phyloP scores from a whole-genome alignment of 805 yeast genomes.

The Zygoascus ofunaensis region DNA sequence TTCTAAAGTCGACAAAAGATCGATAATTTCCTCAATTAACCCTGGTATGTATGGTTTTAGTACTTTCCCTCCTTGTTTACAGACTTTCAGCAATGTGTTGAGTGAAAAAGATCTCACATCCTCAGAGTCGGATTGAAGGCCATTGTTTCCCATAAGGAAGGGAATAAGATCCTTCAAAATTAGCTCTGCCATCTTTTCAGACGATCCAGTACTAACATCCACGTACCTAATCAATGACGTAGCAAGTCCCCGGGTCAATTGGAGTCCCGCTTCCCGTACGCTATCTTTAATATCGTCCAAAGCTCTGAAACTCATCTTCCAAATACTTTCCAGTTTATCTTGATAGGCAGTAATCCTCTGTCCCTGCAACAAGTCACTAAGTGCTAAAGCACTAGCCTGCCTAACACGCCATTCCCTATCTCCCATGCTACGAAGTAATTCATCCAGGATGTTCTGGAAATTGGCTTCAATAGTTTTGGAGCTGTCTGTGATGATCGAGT shows the following conservation, averaged over 20 bases:
- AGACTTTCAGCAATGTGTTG: slow-evolving; percentile 62
- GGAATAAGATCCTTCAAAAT: slow-evolving; percentile 59
- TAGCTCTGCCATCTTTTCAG: slow-evolving; percentile 35
- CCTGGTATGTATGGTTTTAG: slow-evolving; percentile 56
- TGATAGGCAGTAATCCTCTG: slow-evolving; percentile 43
- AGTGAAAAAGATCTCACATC: slow-evolving; percentile 73
- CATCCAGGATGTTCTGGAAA: slow-evolving; percentile 52
- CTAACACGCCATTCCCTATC: slow-evolving; percentile 88
- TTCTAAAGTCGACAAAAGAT: slow-evolving; percentile 75
- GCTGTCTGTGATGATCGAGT: slow-evolving; percentile 49
- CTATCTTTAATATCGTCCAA: slow-evolving; percentile 94
- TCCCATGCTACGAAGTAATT: slow-evolving; percentile 59
- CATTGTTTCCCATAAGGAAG: slow-evolving; percentile 67
- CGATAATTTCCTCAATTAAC: slow-evolving; percentile 58
- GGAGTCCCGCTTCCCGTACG: slow-evolving; percentile 72
- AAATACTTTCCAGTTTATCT: slow-evolving; percentile 42
- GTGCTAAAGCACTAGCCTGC: slow-evolving; percentile 72
- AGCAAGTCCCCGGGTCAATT: slow-evolving; percentile 58
- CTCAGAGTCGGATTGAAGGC: slow-evolving; percentile 75
- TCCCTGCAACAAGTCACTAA: slow-evolving; percentile 60
- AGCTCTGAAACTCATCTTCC: slow-evolving; percentile 81
- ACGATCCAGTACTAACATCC: slow-evolving; percentile 34
- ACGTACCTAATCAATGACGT: slow-evolving; percentile 51
- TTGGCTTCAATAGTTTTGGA: slow-evolving; percentile 47
- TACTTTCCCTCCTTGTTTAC: slow-evolving; percentile 52